These are phyloP conservation scores for Trichoderma orchidacearum DNA, from an alignment of 495 filamentous ascomycete species.

Conservation along the genomic window DNA sequence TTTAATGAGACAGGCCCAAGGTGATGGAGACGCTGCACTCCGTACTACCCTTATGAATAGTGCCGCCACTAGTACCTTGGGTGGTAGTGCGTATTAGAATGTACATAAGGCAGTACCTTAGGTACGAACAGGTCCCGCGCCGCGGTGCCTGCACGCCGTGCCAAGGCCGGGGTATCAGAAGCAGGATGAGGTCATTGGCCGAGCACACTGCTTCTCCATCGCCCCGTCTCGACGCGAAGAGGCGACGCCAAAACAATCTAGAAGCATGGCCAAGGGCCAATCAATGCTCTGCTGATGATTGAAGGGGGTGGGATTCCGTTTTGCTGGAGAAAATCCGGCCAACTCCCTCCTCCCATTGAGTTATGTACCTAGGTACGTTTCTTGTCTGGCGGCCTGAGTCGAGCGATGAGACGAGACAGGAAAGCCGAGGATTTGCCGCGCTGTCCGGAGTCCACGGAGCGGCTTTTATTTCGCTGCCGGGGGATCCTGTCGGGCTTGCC, in stretches of 20 bases:
- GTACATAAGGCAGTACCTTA: no score
- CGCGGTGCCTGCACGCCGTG: not conserved
- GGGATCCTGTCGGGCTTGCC: not conserved
- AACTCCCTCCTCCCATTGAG: not conserved
- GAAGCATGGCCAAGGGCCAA: not conserved
- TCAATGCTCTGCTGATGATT: not conserved
- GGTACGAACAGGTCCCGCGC: no score
- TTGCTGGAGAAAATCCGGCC: not conserved
- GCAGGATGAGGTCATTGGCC: not conserved
- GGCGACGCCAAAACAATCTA: conserved; percentile 1
- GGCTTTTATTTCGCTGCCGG: not conserved
- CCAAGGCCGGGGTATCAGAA: not conserved
- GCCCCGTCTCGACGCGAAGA: not conserved
- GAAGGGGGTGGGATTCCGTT: not conserved
- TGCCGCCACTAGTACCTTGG: no score
- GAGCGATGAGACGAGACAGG: not conserved
- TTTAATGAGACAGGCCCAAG: no score
- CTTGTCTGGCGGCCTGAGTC: not conserved
- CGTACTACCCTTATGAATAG: no score
- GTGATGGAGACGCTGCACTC: no score
- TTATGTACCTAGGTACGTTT: not conserved
- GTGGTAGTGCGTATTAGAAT: no score
- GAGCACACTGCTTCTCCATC: not conserved
- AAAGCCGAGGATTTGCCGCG: not conserved
- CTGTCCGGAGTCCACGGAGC: conserved; percentile 1